These are phyloP conservation scores for sunflower (Helianthus annuus) DNA, from an alignment of 129 eudicot genomes.

Conservation along the genomic window DNA sequence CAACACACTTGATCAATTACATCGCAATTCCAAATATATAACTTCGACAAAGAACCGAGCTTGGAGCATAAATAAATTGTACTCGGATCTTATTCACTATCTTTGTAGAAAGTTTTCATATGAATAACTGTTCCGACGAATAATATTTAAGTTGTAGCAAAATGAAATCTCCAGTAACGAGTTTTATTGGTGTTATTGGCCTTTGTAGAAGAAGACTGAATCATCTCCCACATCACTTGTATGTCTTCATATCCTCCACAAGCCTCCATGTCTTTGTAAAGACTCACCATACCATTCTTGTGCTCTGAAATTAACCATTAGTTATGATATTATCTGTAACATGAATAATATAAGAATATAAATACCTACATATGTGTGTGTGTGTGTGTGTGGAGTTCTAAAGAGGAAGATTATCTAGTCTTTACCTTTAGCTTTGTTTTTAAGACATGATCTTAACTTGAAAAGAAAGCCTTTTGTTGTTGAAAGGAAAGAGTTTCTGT, in stretches of 20 bases:
- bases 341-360: background rate
- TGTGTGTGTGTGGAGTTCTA: background rate
- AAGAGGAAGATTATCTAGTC: conserved; percentile 1
- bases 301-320: conserved; percentile 36
- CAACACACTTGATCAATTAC: background rate
- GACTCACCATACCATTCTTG: conserved; percentile 50
- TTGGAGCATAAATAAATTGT: background rate
- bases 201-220: conserved; percentile 55
- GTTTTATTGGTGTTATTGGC: conserved; percentile 23
- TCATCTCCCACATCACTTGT: conserved; percentile 89
- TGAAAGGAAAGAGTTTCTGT: conserved; percentile 43
- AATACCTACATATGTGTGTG: background rate
- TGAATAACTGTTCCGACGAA: background rate
- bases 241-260: conserved; percentile 77
- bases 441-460: conserved; percentile 48
- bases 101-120: background rate
- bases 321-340: background rate
- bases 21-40: background rate
- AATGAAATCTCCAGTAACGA: conserved; percentile 30
- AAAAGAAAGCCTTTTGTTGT: conserved; percentile 48
- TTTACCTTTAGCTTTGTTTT: conserved; percentile 58
- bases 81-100: background rate
- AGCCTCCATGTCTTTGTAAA: conserved; percentile 77
- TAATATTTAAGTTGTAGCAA: conserved; percentile 29
- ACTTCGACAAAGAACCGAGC: background rate